phyloP scores from a whole-genome alignment of 805 yeast species.

The Lipomyces yamanashiensis region DNA sequence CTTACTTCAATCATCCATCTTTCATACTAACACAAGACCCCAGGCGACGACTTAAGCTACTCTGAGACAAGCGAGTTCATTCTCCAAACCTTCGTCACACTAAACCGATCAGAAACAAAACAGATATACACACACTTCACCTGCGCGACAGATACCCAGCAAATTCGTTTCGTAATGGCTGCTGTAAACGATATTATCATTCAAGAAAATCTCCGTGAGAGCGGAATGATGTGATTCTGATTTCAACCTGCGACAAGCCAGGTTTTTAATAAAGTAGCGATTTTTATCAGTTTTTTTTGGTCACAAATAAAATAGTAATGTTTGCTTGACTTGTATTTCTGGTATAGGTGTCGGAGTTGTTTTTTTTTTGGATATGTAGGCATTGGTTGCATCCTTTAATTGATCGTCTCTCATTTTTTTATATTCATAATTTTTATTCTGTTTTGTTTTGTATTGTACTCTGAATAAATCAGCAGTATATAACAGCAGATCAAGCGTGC shows the following conservation, averaged over 20 bases:
- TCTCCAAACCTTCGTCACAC: slow-evolving; percentile 64
- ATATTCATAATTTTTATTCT: too few relatives aligned
- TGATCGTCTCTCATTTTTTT: too few relatives aligned
- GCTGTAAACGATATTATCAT: slow-evolving; percentile 93
- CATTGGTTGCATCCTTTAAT: too few relatives aligned
- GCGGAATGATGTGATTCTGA: slow-evolving; percentile 28
- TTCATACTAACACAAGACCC: not conserved
- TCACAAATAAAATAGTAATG: not conserved
- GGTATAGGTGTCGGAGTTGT: too few relatives aligned
- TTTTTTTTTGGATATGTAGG: too few relatives aligned
- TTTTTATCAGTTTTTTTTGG: not conserved
- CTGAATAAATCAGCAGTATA: too few relatives aligned
- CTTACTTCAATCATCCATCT: not conserved
- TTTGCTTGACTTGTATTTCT: not conserved
- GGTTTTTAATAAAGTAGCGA: not conserved
- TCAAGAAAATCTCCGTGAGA: slow-evolving; percentile 76
- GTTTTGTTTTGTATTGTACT: too few relatives aligned
- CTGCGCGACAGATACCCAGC: slow-evolving; percentile 89
- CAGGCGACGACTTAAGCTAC: slow-evolving; percentile 64
- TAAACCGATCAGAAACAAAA: slow-evolving; percentile 65
- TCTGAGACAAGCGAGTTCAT: slow-evolving; percentile 73
- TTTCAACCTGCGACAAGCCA: not conserved
- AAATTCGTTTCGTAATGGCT: slow-evolving; percentile 86
- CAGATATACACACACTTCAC: slow-evolving; percentile 92
- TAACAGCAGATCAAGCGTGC: too few relatives aligned